Evolutionary conservation across 306 rosid genomes (phyloP).

Genomic region (Hippophae gyantsensis): DNA sequence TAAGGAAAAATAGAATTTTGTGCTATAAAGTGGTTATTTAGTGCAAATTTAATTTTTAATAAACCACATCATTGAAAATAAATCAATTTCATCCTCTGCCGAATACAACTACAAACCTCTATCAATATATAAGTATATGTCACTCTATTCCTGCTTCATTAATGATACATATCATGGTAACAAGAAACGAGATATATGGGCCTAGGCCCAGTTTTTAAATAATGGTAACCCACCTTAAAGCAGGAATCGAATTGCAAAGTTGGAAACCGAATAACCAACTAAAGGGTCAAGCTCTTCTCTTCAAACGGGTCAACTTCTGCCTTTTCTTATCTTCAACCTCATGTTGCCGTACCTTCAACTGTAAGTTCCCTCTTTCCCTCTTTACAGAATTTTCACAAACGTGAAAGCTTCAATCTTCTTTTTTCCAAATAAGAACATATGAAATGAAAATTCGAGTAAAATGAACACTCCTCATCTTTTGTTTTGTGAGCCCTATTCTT

Average conservation of each 20-base stretch:
- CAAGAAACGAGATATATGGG: not conserved
- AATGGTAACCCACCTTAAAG: not conserved
- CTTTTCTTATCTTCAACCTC: slow-evolving; percentile 24
- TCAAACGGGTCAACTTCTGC: slow-evolving; percentile 3
- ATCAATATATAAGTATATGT: no score
- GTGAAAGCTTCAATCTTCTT: not conserved
- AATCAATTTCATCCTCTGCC: no score
- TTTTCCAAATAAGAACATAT: not conserved
- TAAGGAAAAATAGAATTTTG: no score
- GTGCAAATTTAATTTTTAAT: no score
- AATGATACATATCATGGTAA: no score
- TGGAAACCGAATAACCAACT: not conserved
- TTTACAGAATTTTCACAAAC: not conserved
- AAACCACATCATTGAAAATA: no score
- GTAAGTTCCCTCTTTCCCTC: slow-evolving; percentile 24
- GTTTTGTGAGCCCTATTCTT: not conserved
- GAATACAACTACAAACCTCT: no score
- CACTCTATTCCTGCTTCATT: no score
- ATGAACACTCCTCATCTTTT: no score
- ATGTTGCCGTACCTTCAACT: slow-evolving; percentile 27
- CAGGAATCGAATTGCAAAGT: not conserved
- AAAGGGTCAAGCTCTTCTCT: not conserved
- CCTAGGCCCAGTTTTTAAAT: not conserved
- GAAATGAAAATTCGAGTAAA: no score
- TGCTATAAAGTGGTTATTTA: no score